Percentiles rank a stretch among this genome's conserved stretches.
Evolutionary conservation across 768 basidiomycete species (phyloP).

Genomic region (Dioszegia aurantiaca): DNA sequence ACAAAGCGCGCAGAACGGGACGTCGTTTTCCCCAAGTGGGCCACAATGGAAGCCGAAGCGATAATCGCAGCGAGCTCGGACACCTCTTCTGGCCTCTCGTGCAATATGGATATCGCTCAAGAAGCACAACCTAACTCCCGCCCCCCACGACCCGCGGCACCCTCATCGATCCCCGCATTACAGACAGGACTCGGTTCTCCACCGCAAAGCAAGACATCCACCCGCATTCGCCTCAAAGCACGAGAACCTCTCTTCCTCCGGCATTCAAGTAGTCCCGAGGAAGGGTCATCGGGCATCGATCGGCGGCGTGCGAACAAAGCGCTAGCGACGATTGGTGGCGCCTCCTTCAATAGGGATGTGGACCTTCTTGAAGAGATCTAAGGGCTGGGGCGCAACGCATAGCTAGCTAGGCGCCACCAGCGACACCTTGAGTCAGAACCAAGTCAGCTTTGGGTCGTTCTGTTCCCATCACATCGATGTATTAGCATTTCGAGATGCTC

Average conservation of each 20-base stretch:
- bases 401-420: no score
- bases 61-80: neutral
- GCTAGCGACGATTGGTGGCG: neutral
- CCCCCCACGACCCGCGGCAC: neutral
- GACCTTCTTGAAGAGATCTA: neutral
- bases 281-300: no score
- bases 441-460: no score
- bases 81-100: no score
- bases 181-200: neutral
- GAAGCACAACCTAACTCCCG: neutral
- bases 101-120: no score
- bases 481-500: no score
- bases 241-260: constrained; percentile 13
- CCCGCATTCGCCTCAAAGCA: neutral
- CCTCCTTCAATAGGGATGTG: neutral
- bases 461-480: no score
- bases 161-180: neutral
- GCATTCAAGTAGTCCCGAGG: no score
- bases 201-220: neutral
- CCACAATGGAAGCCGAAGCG: constrained; percentile 8
- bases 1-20: constrained; percentile 3
- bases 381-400: neutral
- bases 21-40: constrained; percentile 6
- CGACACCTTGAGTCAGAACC: constrained; percentile 6
- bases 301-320: no score